These are phyloP conservation scores for Boletus rubroflammeus DNA, from an alignment of 768 basidiomycete genomes.

Conservation along the genomic window DNA sequence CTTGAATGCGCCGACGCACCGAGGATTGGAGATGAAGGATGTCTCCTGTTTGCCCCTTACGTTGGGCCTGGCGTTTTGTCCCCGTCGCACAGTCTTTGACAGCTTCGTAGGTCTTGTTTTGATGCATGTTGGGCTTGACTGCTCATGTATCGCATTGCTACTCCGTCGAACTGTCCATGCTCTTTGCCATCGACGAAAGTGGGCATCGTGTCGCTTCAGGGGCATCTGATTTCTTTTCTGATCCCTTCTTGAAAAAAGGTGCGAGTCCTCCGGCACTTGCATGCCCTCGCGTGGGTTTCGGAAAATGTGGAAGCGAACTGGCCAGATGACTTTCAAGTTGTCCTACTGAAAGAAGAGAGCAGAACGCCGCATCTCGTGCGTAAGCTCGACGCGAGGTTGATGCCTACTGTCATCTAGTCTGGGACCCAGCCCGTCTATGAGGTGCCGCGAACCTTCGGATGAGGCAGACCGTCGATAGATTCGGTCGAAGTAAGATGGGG, in stretches of 20 bases:
- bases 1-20: not conserved
- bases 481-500: too few relatives aligned
- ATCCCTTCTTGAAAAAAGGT: not conserved
- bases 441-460: too few relatives aligned
- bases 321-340: too few relatives aligned
- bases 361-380: not conserved
- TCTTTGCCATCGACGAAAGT: not conserved
- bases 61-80: not conserved
- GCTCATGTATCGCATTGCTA: not conserved
- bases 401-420: too few relatives aligned
- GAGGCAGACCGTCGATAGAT: too few relatives aligned
- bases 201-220: not conserved
- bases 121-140: not conserved
- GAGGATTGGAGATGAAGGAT: not conserved
- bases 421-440: too few relatives aligned
- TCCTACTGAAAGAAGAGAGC: not conserved
- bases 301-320: not conserved
- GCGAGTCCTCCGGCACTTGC: not conserved
- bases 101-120: not conserved
- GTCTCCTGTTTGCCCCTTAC: too few relatives aligned
- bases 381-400: not conserved
- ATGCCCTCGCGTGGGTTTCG: not conserved
- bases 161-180: not conserved
- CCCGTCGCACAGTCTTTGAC: not conserved
- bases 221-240: not conserved